Evolutionary conservation across 345 rosid species (phyloP), one percentile per base, ranked within the genome.

Genomic region (Jatropha curcas): DNA sequence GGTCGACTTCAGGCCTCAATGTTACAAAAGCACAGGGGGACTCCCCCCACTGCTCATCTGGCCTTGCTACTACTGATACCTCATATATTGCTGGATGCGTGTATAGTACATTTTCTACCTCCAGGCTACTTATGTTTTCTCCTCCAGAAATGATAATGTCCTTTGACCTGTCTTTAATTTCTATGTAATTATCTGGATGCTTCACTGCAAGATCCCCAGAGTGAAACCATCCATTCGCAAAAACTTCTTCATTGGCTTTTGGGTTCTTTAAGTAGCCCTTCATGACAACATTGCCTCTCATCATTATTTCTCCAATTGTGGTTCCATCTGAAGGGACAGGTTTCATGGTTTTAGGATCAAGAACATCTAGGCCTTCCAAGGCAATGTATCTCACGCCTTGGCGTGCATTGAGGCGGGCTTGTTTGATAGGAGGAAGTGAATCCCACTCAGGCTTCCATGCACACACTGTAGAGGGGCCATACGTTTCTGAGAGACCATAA

Each of bases 361-460:
- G 83, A 17, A 95, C 88, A 4, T 95, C 97, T 30, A 95, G 84
- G 45, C 82, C 78, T 68, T 92, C 98, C 87, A 91, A 70, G 72
- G 88, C 83, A 48, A 77, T 77, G 70, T 86, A 90, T 28, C 87
- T 85, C 5, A 95, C 94, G 19, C 99, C 99, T 72, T 95, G 99
- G 68, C 99, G 97, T 1, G 99, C 89, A 65, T 90, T 95, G 35
- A 95, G 85, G 51, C 90, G 92, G 33, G 97, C 97, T 74, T 88
- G 96, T 53, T 73, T 65, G 72, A 87, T 87, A 9, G 86, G 89
- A 39, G 97, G 90, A 60, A 85, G 78, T 3, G 87, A 84, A 45
- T 95, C 94, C 99, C 98, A 91, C 78, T 88, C 96, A 0, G 97
- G 98, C 72, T 92, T 91, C 98, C 96, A 87, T 4, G 94, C 96